A percentile compares a stretch with the other conserved stretches of the same genome.
These are phyloP conservation scores for Sclerotinia sclerotiorum DNA, from an alignment of 2,329 filamentous ascomycete genomes.

Conservation along the genomic window DNA sequence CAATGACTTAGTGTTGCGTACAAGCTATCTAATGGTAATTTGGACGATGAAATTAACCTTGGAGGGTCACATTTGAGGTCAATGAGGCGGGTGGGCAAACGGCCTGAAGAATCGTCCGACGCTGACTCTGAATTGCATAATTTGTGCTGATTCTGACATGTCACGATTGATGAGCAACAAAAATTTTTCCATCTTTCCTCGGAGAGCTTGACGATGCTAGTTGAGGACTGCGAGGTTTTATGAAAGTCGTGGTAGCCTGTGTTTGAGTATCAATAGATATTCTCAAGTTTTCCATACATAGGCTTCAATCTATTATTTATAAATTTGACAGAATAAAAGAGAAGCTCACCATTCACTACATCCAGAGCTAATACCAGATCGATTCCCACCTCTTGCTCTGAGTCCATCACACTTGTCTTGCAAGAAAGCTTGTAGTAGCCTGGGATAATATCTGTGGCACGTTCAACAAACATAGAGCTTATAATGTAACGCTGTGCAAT, in stretches of 20 bases:
- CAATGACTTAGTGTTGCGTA: conserved; percentile 22
- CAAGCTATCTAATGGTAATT: neutral
- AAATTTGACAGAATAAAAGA: neutral
- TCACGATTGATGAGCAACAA: neutral
- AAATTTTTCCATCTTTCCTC: neutral
- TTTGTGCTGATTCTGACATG: neutral
- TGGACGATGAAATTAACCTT: neutral
- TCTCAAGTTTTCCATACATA: neutral
- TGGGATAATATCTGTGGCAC: neutral
- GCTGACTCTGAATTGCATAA: neutral
- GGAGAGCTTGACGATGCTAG: neutral
- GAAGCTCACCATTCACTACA: neutral
- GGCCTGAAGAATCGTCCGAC: neutral
- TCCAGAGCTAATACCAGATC: neutral
- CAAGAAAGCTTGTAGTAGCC: neutral
- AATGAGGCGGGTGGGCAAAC: conserved; percentile 1
- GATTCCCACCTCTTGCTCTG: neutral
- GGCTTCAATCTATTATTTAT: neutral
- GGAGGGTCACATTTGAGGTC: neutral
- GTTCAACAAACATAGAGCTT: neutral
- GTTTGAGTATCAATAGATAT: neutral
- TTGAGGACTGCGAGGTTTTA: neutral
- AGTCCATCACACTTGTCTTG: neutral
- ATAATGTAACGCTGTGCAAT: neutral
- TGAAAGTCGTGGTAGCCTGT: neutral